Conservation (phyloP, 2,329 filamentous ascomycete genomes). For the Colletotrichum endophyticum region DNA sequence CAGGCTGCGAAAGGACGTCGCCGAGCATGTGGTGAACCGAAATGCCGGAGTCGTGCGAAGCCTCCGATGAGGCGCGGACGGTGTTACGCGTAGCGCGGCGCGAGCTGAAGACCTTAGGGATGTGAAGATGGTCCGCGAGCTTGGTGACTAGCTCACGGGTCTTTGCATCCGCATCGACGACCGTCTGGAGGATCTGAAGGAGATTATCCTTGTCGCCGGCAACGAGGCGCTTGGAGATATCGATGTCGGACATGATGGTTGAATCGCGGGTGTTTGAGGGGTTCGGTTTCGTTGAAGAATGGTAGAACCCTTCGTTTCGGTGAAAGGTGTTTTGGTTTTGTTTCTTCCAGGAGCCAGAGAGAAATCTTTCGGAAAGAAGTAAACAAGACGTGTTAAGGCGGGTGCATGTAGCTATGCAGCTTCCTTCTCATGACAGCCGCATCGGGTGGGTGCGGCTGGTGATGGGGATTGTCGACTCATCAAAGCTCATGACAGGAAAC, state of each 20-base stretch:
- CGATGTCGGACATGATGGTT: neutral
- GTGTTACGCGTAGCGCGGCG: neutral
- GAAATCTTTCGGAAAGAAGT: neutral
- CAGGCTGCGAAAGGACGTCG: neutral
- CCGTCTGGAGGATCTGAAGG: neutral
- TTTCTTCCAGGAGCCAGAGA: neutral
- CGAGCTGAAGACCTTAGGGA: neutral
- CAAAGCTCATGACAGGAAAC: neutral
- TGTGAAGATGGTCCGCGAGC: neutral
- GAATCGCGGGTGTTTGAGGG: neutral
- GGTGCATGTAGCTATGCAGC: neutral
- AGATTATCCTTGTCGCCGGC: conserved; percentile 3
- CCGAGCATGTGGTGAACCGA: neutral
- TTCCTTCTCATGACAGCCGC: neutral
- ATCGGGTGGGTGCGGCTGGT: neutral
- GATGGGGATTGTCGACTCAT: neutral
- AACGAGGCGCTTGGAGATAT: neutral
- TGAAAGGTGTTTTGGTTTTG: neutral
- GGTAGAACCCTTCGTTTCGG: neutral
- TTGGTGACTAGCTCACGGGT: neutral
- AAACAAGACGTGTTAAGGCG: neutral
- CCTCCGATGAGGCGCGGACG: neutral
- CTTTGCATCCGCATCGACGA: neutral
- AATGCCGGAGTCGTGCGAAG: neutral
- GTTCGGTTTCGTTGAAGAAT: neutral